These are phyloP conservation scores for Pedinophyceae sp. DNA, from an alignment of 139 green algal genomes.

Conservation along the genomic window DNA sequence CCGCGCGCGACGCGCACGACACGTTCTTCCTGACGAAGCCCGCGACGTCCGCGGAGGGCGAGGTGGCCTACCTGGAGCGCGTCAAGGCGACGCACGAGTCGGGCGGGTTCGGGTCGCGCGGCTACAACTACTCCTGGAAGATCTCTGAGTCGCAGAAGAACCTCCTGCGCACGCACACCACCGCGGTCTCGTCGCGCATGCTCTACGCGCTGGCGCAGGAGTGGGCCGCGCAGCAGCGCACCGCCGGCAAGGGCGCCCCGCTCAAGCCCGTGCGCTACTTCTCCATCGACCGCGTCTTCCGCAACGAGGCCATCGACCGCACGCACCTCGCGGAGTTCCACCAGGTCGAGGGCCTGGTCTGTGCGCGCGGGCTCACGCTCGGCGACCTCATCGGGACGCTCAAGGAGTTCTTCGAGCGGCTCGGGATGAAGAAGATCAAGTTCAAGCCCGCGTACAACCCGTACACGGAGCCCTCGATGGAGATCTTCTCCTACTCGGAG, in stretches of 20 bases:
- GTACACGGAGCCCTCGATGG: slow-evolving; percentile 98
- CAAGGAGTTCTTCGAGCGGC: slow-evolving; percentile 76
- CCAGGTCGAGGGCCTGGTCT: slow-evolving; percentile 78
- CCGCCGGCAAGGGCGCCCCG: too few species aligned
- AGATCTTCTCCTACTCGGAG: slow-evolving; percentile 96
- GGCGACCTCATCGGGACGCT: slow-evolving; percentile 80
- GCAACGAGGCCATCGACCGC: slow-evolving; percentile 95
- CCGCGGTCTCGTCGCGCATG: slow-evolving; percentile 90
- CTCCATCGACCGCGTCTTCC: slow-evolving; percentile 94
- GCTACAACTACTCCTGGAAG: slow-evolving; percentile 87
- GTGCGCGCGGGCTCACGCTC: slow-evolving; percentile 73
- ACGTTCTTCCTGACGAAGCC: slow-evolving; percentile 89
- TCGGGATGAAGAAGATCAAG: slow-evolving; percentile 86
- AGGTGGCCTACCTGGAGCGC: slow-evolving; percentile 65
- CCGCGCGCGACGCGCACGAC: slow-evolving; percentile 92
- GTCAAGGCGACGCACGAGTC: slow-evolving; percentile 45
- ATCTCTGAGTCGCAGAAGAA: slow-evolving; percentile 88
- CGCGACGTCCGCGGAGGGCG: slow-evolving; percentile 20
- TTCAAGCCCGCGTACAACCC: slow-evolving; percentile 99
- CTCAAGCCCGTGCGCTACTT: slow-evolving; percentile 74
- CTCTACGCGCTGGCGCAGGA: slow-evolving; percentile 76
- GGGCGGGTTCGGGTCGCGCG: slow-evolving; percentile 20
- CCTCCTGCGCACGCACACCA: slow-evolving; percentile 96
- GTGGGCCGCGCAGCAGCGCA: too few species aligned
- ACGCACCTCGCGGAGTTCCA: slow-evolving; percentile 99